Evolutionary conservation across 495 filamentous ascomycete genomes (phyloP), one percentile per base, ranked within the genome.

Genomic region (Aspergillus diversus): DNA sequence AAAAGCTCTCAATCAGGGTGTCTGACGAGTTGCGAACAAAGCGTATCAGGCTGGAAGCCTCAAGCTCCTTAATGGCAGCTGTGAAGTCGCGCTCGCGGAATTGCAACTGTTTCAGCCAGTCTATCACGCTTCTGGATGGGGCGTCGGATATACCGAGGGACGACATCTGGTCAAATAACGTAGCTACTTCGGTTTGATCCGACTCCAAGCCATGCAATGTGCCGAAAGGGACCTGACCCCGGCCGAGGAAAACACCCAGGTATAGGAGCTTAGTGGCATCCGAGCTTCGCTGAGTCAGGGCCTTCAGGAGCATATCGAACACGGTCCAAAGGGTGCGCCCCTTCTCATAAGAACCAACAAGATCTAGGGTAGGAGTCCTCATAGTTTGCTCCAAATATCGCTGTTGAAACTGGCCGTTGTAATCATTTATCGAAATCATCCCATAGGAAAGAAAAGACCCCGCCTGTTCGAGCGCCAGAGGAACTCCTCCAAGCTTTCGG

Each of bases 401-500:
- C 4, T 12, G 1, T 17, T 59, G 42, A 12, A 59, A 59, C 8
- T 59, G 15, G 5, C 35, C 33, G 31, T 49, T 59, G 27, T 59
- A 59, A 17, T 59, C 43, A 7, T 8, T 47, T 4, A 59, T 15
- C 0, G 56, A 33, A 4, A 48, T 35, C 12, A 59, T 5, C 6
- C 56, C 56, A 46, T 59, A 59, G 2, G 56, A 59, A 8, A 59
- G 21, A 9, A 49, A 37, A 15, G 43, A 59, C 3, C 56, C 56
- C 4, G 56, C 56, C 17, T 59, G 56, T 33, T 59, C 39, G 11
- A 59, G 21, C 5, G 56, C 56, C 13, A 59, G 43, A 12, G 56
- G 56, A 42, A 59, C 49, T 35, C 56, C 56, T 9, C 56, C 56
- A 34, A 59, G 56, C 15, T 59, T 59, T 15, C 56, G 56, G 1